Evolutionary conservation across 805 yeast genomes (phyloP).

Genomic region (Cyberlindnera mrakii): DNA sequence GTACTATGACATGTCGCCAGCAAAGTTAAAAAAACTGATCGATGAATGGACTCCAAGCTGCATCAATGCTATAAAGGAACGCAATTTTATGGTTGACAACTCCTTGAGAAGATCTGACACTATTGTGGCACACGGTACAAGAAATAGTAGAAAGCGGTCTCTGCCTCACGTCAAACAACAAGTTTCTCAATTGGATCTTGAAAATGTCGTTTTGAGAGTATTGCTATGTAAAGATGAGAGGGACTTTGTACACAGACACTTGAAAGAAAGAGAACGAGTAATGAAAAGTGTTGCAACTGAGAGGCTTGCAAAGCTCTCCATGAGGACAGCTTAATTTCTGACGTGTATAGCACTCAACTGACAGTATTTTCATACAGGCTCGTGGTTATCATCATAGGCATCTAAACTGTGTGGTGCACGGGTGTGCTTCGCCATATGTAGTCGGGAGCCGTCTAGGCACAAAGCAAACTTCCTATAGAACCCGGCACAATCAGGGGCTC

Average conservation of each 20-base stretch:
- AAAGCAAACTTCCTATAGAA: no score
- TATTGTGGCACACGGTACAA: constrained; percentile 65
- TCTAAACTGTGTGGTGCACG: no score
- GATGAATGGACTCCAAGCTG: constrained; percentile 53
- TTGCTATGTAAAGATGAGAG: constrained; percentile 60
- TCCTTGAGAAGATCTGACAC: constrained; percentile 38
- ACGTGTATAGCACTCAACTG: neutral
- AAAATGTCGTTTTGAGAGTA: constrained; percentile 68
- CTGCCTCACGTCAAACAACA: neutral
- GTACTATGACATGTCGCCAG: constrained; percentile 48
- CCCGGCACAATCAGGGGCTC: neutral
- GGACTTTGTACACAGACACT: constrained; percentile 49
- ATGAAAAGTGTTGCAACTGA: constrained; percentile 29
- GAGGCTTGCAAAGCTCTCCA: constrained; percentile 22
- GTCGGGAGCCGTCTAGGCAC: no score
- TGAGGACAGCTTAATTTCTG: neutral
- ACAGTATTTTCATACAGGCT: no score
- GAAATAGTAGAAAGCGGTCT: constrained; percentile 43
- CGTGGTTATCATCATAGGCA: no score
- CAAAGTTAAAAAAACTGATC: constrained; percentile 48
- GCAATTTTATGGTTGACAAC: constrained; percentile 35
- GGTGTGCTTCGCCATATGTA: no score
- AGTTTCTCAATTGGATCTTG: constrained; percentile 22
- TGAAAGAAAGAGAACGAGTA: constrained; percentile 53
- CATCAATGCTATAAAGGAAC: constrained; percentile 40